Evolutionary conservation across 2,329 filamentous ascomycete genomes (phyloP).

Genomic region (Colletotrichum caudatum): DNA sequence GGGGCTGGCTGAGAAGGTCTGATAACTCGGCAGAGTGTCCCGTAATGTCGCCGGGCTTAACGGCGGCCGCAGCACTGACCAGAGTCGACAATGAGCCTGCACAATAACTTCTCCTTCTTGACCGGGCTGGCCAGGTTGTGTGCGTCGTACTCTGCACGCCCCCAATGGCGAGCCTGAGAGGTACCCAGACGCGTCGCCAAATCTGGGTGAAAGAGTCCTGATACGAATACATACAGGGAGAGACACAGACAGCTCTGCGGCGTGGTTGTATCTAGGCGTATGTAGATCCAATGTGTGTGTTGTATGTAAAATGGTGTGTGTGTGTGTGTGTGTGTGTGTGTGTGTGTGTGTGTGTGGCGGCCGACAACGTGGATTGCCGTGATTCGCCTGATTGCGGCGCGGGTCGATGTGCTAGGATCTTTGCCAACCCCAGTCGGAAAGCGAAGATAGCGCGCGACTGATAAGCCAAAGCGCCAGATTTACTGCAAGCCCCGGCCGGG

Average conservation of each 20-base stretch:
- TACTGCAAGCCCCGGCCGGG: constrained; percentile 37
- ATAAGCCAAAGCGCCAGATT: constrained; percentile 41
- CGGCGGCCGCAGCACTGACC: not conserved
- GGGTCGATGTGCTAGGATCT: constrained; percentile 34
- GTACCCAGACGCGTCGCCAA: constrained; percentile 19
- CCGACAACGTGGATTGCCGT: constrained; percentile 42
- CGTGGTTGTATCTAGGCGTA: constrained; percentile 18
- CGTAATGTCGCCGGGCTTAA: constrained; percentile 2
- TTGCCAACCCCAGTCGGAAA: constrained; percentile 22
- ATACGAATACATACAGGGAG: not conserved
- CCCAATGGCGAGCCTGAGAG: constrained; percentile 11
- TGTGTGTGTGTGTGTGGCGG: constrained; percentile 27
- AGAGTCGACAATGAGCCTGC: constrained; percentile 3
- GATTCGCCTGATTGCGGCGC: constrained; percentile 40
- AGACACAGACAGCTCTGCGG: constrained; percentile 8
- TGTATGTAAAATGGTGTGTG: constrained; percentile 40
- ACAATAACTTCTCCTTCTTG: not conserved
- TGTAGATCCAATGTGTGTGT: constrained; percentile 18
- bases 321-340: not conserved
- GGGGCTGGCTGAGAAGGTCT: not conserved
- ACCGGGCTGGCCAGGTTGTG: constrained; percentile 11
- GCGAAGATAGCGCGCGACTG: constrained; percentile 38
- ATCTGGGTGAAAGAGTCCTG: constrained; percentile 14
- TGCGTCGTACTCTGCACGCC: not conserved
- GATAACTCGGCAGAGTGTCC: not conserved